A percentile compares a stretch with the other conserved stretches of the same genome.
Conservation (phyloP, 2,329 filamentous ascomycete species). For the Aspergillus puulaauensis region DNA sequence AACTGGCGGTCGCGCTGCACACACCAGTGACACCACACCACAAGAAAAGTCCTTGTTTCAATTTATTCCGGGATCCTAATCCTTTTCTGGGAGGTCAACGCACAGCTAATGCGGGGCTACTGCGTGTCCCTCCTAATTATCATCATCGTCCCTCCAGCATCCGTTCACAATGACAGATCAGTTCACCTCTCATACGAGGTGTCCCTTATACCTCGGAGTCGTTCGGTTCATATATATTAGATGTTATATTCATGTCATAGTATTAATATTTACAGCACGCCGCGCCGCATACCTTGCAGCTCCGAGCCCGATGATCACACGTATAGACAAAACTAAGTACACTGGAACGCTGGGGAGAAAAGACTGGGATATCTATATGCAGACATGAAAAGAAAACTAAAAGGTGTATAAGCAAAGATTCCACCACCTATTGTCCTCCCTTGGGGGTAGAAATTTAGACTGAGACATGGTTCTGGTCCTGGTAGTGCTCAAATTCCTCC, state of each 20-base stretch:
- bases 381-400: not conserved
- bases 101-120: conserved; percentile 8
- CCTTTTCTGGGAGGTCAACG: not conserved
- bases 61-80: not conserved
- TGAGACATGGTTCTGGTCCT: conserved; percentile 14
- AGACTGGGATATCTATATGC: conserved; percentile 8
- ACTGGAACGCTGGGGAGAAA: not conserved
- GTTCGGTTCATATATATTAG: not conserved
- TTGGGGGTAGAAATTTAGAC: conserved; percentile 2
- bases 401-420: conserved; percentile 3
- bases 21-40: not conserved
- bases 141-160: not conserved
- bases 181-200: not conserved
- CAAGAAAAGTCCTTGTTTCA: not conserved
- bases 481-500: conserved; percentile 16
- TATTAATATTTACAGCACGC: not conserved
- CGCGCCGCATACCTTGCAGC: too few relatives aligned
- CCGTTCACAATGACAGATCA: not conserved
- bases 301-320: not conserved
- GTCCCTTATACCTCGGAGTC: too few relatives aligned
- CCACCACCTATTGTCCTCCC: not conserved
- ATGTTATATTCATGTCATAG: not conserved
- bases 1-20: not conserved
- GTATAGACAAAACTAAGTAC: not conserved
- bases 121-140: not conserved